These are phyloP conservation scores for Drosera spatulata DNA, from an alignment of 179 eudicot species.

Conservation along the genomic window DNA sequence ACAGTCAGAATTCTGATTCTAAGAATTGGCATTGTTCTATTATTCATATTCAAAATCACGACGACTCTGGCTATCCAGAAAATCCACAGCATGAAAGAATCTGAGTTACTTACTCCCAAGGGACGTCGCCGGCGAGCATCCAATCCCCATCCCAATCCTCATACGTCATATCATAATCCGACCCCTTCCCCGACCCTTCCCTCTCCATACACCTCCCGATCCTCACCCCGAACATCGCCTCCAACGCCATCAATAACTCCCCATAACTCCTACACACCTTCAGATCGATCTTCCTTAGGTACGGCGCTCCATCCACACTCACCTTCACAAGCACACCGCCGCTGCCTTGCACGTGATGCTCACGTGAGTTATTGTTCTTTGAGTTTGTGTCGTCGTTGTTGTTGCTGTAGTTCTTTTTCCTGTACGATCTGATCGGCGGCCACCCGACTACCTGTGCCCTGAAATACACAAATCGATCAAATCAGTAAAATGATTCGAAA, in stretches of 20 bases:
- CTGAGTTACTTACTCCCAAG: slow-evolving; percentile 43
- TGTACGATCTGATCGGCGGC: slow-evolving; percentile 85
- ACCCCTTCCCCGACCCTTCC: slow-evolving; percentile 47
- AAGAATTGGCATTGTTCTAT: too few relatives aligned
- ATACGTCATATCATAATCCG: slow-evolving; percentile 65
- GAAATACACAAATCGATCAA: slow-evolving; percentile 6
- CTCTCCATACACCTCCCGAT: slow-evolving; percentile 59
- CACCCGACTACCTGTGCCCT: slow-evolving; percentile 89
- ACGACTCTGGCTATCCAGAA: too few relatives aligned
- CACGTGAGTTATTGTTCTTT: slow-evolving; percentile 22
- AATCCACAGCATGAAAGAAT: too few relatives aligned
- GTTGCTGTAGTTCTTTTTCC: slow-evolving; percentile 38
- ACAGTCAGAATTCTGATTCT: too few relatives aligned
- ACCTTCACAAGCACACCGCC: slow-evolving; percentile 66
- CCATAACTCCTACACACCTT: slow-evolving; percentile 50
- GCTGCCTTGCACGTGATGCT: slow-evolving; percentile 21
- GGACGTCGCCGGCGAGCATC: slow-evolving; percentile 96
- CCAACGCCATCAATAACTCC: slow-evolving; percentile 59
- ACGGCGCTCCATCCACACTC: slow-evolving; percentile 96
- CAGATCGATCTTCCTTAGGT: slow-evolving; percentile 76
- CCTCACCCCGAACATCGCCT: slow-evolving; percentile 67
- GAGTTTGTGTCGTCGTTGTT: slow-evolving; percentile 5
- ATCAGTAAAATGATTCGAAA: neutral
- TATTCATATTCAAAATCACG: too few relatives aligned
- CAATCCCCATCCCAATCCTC: slow-evolving; percentile 93